A percentile compares a stretch with the other conserved stretches of the same genome.
Evolutionary conservation across 176 grass and related monocot genomes (phyloP).

Genomic region (Bolboschoenus planiculmis): DNA sequence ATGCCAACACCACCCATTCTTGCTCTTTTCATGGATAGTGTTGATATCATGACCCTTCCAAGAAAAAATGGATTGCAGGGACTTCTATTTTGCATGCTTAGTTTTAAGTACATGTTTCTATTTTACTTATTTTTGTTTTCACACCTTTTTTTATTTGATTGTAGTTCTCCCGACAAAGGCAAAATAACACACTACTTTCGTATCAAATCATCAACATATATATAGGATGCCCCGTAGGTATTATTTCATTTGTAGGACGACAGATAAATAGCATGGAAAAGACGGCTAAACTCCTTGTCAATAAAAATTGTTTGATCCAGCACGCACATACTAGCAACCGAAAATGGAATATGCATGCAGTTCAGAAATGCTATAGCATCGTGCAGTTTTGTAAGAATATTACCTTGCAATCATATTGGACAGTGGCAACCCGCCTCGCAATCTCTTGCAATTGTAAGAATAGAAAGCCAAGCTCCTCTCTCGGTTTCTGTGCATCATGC

Average conservation of each 20-base stretch:
- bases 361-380: neutral
- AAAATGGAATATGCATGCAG: neutral
- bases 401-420: constrained; percentile 90
- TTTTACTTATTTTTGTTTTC: neutral
- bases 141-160: neutral
- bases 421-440: constrained; percentile 33
- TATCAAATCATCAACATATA: neutral
- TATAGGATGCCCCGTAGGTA: neutral
- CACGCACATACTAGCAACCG: too few relatives aligned
- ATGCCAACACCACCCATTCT: neutral
- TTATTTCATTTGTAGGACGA: neutral
- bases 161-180: neutral
- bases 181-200: neutral
- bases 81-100: neutral
- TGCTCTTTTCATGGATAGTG: too few relatives aligned
- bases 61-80: neutral
- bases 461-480: constrained; percentile 70
- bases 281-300: neutral
- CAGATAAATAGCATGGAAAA: neutral
- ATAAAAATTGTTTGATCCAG: neutral
- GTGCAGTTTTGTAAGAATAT: neutral
- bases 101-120: neutral
- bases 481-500: constrained; percentile 69
- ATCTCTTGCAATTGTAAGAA: constrained; percentile 44
- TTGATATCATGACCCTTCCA: neutral